Conservation (phyloP, 2,329 filamentous ascomycete genomes). For the Aspergillus sojae region DNA sequence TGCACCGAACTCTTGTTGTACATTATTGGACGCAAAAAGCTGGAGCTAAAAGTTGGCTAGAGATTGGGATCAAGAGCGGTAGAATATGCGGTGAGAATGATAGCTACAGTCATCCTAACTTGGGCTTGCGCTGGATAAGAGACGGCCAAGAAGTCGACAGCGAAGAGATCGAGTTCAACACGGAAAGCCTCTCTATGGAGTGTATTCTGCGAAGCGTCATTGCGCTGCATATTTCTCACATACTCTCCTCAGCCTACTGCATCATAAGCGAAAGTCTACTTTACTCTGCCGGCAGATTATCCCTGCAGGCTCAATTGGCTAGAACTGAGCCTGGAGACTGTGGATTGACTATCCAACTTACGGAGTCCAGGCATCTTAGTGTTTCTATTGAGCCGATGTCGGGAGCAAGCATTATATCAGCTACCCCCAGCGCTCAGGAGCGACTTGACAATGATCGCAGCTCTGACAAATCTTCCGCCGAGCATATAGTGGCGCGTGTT, state of each 20-base stretch:
- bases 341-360: conserved; percentile 69
- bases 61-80: conserved; percentile 68
- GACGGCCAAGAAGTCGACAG: conserved; percentile 75
- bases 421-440: conserved; percentile 59
- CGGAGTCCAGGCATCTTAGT: conserved; percentile 60
- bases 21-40: conserved; percentile 84
- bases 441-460: conserved; percentile 69
- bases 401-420: conserved; percentile 72
- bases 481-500: conserved; percentile 43
- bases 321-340: conserved; percentile 67
- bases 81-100: conserved; percentile 12
- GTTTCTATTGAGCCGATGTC: conserved; percentile 76
- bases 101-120: conserved; percentile 30
- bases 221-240: conserved; percentile 71
- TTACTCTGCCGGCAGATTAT: conserved; percentile 63
- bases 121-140: conserved; percentile 74
- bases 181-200: conserved; percentile 71
- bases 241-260: conserved; percentile 68
- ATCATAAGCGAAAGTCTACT: conserved; percentile 63
- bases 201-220: conserved; percentile 72
- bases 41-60: conserved; percentile 83
- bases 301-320: conserved; percentile 61
- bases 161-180: conserved; percentile 68
- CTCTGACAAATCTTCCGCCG: conserved; percentile 46
- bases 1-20: conserved; percentile 80